Evolutionary conservation across 768 basidiomycete genomes (phyloP).

Genomic region (Termitomyces sp.): DNA sequence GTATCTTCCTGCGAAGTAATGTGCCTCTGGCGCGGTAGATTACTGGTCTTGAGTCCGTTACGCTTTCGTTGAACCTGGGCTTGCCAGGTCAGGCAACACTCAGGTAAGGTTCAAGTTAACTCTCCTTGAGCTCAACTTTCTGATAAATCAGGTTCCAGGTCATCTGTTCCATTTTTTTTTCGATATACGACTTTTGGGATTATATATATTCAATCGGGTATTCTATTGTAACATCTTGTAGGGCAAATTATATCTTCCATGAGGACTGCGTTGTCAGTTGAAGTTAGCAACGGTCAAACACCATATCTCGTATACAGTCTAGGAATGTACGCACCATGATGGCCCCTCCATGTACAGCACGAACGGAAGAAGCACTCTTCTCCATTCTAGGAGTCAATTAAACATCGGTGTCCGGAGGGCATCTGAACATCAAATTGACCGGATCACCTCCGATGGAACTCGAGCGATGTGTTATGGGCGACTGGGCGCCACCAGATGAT

Average conservation of each 20-base stretch:
- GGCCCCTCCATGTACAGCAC: not conserved
- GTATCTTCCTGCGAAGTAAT: not conserved
- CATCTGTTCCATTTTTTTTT: not conserved
- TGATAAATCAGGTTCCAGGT: not conserved
- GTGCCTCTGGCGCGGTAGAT: no score
- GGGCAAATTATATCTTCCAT: not conserved
- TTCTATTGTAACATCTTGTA: conserved; percentile 1
- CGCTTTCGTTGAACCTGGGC: not conserved
- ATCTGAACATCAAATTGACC: not conserved
- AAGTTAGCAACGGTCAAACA: not conserved
- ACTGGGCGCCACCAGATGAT: not conserved
- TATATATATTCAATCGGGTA: not conserved
- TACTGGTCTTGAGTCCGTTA: no score
- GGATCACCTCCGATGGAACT: not conserved
- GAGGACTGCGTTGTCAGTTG: not conserved
- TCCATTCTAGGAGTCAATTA: not conserved
- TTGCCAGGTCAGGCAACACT: not conserved
- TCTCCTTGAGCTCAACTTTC: not conserved
- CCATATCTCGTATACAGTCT: not conserved
- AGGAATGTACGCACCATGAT: not conserved
- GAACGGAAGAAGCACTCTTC: not conserved
- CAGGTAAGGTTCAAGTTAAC: not conserved
- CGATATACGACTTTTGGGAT: not conserved
- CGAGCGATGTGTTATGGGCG: no score
- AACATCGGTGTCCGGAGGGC: not conserved